phyloP scores from a whole-genome alignment of 2,329 filamentous ascomycete genomes.

The Colletotrichum horii region DNA sequence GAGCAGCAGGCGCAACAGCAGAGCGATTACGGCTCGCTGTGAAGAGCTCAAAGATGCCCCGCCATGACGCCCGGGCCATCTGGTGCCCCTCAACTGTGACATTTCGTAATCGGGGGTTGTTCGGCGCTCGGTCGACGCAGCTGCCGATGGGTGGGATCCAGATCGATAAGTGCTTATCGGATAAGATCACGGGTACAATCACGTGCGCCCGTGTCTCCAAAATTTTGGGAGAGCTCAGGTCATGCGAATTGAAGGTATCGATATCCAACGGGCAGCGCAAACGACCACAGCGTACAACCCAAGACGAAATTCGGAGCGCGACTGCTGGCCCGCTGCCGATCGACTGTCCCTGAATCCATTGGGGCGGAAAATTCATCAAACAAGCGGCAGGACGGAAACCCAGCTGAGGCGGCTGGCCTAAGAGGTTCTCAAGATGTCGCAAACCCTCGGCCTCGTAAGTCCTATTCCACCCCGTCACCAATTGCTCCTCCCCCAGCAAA shows the following conservation, averaged over 20 bases:
- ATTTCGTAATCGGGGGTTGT: background rate
- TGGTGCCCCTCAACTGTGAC: background rate
- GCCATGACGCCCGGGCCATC: background rate
- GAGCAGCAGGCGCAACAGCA: background rate
- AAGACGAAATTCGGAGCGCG: background rate
- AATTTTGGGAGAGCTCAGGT: constrained; percentile 11
- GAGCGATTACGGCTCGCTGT: background rate
- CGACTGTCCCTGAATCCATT: background rate
- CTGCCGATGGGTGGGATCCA: background rate
- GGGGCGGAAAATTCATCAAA: background rate
- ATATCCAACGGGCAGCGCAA: background rate
- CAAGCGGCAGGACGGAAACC: background rate
- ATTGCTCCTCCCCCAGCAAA: background rate
- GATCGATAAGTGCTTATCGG: background rate
- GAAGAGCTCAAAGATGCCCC: background rate
- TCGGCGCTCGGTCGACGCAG: constrained; percentile 6
- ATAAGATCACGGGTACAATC: background rate
- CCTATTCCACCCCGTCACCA: background rate
- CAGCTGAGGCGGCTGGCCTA: constrained; percentile 13
- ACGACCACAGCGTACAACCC: constrained; percentile 5
- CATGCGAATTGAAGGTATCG: background rate
- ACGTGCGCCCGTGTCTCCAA: constrained; percentile 7
- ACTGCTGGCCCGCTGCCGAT: constrained; percentile 24
- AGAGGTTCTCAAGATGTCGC: constrained; percentile 66
- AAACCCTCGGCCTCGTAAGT: constrained; percentile 76